Percentiles rank a stretch among this genome's conserved stretches.
phyloP scores from a whole-genome alignment of 2,329 filamentous ascomycete genomes.

The Colletotrichum lini region DNA sequence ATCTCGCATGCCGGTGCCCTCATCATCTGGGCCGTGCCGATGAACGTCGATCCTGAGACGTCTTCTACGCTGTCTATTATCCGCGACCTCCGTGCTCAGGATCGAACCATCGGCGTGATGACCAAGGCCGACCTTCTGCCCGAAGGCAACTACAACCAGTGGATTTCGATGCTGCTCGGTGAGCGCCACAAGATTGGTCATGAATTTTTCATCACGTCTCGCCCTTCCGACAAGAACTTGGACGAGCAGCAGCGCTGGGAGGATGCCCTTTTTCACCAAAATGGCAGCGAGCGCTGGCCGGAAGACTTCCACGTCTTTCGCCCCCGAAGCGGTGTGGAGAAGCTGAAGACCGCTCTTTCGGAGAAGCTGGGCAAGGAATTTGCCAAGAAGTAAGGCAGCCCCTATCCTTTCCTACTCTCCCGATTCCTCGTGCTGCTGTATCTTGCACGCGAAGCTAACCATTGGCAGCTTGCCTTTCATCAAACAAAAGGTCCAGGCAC shows the following conservation, averaged over 20 bases:
- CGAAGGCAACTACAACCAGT: conserved; percentile 67
- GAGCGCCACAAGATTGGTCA: conserved; percentile 75
- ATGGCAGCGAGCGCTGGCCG: conserved; percentile 62
- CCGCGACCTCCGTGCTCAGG: conserved; percentile 66
- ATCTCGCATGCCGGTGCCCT: conserved; percentile 79
- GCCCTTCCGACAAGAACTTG: conserved; percentile 70
- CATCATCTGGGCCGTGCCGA: conserved; percentile 82
- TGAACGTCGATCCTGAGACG: conserved; percentile 84
- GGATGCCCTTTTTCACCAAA: conserved; percentile 64
- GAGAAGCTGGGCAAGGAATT: conserved; percentile 69
- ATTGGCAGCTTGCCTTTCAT: conserved; percentile 64
- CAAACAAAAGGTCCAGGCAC: conserved; percentile 64
- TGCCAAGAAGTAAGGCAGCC: conserved; percentile 61
- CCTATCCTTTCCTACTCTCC: background rate
- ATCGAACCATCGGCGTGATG: conserved; percentile 80
- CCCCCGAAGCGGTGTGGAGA: conserved; percentile 67
- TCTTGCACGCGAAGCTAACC: background rate
- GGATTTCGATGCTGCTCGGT: conserved; percentile 74
- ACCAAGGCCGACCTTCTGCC: conserved; percentile 87
- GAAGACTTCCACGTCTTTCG: conserved; percentile 61
- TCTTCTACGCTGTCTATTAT: conserved; percentile 80
- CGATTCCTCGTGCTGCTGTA: background rate
- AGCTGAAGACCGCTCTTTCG: conserved; percentile 67
- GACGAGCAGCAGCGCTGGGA: conserved; percentile 68
- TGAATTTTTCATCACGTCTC: conserved; percentile 85